Percentiles rank a stretch among this genome's conserved stretches.
Conservation (phyloP, 75 land plant species). For the Pseudotsuga menziesii region DNA sequence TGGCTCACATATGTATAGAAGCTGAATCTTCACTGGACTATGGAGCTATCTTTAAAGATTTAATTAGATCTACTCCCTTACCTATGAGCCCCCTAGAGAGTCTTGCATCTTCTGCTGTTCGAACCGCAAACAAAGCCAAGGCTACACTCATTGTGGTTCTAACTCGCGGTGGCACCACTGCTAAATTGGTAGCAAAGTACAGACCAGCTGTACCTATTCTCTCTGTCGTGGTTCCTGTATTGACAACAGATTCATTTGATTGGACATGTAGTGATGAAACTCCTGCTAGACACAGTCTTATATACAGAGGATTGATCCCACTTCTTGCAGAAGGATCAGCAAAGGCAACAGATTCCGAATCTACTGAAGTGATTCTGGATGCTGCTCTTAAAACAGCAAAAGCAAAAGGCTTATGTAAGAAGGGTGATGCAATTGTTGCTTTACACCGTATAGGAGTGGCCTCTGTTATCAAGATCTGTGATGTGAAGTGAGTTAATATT, state of each 20-base stretch:
- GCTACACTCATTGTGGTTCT: constrained; percentile 82
- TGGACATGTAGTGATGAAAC: constrained; percentile 77
- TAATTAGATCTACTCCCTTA: constrained; percentile 58
- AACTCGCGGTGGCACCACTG: constrained; percentile 87
- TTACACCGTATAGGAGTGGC: constrained; percentile 86
- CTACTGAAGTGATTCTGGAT: constrained; percentile 82
- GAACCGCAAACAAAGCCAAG: constrained; percentile 75
- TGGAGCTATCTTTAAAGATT: constrained; percentile 66
- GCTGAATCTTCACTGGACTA: constrained; percentile 88
- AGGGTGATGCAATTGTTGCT: constrained; percentile 82
- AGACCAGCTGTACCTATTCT: constrained; percentile 82
- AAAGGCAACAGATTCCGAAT: constrained; percentile 84
- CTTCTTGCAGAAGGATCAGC: constrained; percentile 78
- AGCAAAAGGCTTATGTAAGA: constrained; percentile 45
- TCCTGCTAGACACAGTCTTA: constrained; percentile 84
- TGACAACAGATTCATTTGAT: constrained; percentile 71
- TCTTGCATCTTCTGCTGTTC: constrained; percentile 90
- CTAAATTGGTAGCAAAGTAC: constrained; percentile 91
- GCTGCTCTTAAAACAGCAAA: constrained; percentile 61
- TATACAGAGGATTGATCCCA: constrained; percentile 72
- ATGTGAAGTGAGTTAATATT: constrained; percentile 42
- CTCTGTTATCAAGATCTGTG: constrained; percentile 80
- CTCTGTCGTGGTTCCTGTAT: constrained; percentile 79
- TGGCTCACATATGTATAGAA: constrained; percentile 80
- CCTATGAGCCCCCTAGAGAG: constrained; percentile 95